Percentiles rank a stretch among this genome's conserved stretches.
These are phyloP conservation scores for Gracilaria caudata DNA, from an alignment of 23 red algal genomes.

Conservation along the genomic window DNA sequence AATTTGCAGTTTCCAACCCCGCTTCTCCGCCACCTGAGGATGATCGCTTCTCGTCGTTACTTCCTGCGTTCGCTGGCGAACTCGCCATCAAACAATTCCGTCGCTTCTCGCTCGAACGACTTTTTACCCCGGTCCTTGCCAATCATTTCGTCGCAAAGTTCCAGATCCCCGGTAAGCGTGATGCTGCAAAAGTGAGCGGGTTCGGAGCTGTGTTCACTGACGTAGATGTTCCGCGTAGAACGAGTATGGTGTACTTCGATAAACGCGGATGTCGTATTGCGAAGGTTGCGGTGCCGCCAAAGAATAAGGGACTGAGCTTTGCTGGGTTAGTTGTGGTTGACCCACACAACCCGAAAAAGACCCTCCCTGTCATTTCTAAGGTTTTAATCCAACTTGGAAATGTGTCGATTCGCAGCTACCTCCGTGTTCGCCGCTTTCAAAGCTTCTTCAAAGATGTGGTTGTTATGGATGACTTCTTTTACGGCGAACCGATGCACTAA, in stretches of 20 bases:
- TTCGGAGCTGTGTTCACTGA: conserved; percentile 68
- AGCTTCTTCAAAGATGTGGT: conserved; percentile 41
- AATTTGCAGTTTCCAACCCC: conserved; percentile 66
- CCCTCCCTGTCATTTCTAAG: conserved; percentile 34
- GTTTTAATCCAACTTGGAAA: conserved; percentile 29
- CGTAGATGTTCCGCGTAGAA: conserved; percentile 38
- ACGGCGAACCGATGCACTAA: conserved; percentile 64
- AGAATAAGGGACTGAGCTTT: conserved; percentile 49
- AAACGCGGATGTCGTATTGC: conserved; percentile 28
- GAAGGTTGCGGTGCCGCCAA: conserved; percentile 42
- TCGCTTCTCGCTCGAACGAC: conserved; percentile 35
- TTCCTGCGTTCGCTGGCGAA: background rate
- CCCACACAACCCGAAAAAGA: conserved; percentile 17
- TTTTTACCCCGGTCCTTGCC: conserved; percentile 61
- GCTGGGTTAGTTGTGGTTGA: conserved; percentile 36
- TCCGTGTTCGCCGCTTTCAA: background rate
- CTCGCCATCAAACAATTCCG: conserved; percentile 28
- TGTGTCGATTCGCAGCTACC: background rate
- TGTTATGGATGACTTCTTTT: conserved; percentile 71
- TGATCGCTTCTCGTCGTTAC: conserved; percentile 64
- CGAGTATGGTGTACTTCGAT: conserved; percentile 44
- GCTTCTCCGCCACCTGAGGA: conserved; percentile 29
- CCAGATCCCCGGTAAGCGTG: conserved; percentile 12
- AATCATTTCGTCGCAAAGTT: conserved; percentile 43
- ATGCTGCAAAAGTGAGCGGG: conserved; percentile 36